phyloP scores from a whole-genome alignment of 352 stramenopile species.

The Pythium apleroticum region DNA sequence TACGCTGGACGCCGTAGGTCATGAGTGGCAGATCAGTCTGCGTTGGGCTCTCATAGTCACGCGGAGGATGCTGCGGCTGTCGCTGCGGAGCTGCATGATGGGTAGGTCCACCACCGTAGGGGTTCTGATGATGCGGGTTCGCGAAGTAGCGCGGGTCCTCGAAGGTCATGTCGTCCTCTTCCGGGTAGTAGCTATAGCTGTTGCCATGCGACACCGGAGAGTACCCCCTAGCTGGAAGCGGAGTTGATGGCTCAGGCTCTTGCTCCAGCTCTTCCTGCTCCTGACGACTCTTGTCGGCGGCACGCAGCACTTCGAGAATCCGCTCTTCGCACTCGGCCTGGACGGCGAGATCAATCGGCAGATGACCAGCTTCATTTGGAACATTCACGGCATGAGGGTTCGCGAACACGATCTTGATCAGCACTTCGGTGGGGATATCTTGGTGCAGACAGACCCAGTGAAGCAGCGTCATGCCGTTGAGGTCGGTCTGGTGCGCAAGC shows the following conservation, averaged over 20 bases:
- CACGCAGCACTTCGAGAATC: constrained; percentile 68
- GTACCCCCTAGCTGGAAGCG: not conserved
- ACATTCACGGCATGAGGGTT: constrained; percentile 73
- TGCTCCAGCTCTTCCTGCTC: constrained; percentile 25
- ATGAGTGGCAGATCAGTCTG: constrained; percentile 9
- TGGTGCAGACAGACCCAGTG: constrained; percentile 85
- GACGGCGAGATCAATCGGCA: constrained; percentile 72
- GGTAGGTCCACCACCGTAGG: not conserved
- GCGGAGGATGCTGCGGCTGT: constrained; percentile 5
- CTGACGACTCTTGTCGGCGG: constrained; percentile 41
- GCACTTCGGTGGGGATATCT: constrained; percentile 63
- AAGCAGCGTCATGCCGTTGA: constrained; percentile 73
- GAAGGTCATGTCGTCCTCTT: constrained; percentile 37
- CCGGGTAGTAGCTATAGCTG: constrained; percentile 20
- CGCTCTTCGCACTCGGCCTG: constrained; percentile 76
- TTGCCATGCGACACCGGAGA: not conserved
- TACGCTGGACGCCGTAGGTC: constrained; percentile 22
- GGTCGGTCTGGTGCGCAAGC: constrained; percentile 59
- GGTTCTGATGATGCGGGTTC: constrained; percentile 4
- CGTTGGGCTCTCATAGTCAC: constrained; percentile 13
- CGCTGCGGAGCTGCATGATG: constrained; percentile 6
- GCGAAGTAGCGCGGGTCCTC: constrained; percentile 31
- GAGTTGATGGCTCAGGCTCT: constrained; percentile 19
- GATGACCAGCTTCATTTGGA: constrained; percentile 70
- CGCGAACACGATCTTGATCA: constrained; percentile 79